Base-by-base conservation (phyloP, 2,329 filamentous ascomycete species). In the Fusarium fujikuroi region DNA sequence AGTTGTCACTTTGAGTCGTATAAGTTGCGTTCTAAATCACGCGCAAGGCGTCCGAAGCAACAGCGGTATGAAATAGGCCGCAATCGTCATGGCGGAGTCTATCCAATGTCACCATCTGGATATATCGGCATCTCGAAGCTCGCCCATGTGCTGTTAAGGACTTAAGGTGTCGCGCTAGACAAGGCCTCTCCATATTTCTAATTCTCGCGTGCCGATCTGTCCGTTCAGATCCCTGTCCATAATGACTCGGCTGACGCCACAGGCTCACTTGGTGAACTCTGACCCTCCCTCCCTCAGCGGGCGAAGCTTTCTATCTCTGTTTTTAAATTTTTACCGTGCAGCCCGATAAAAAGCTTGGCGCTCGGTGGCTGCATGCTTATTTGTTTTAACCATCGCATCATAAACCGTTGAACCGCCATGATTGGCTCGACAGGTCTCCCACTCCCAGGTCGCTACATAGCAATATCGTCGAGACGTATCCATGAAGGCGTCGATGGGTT, bases 341-440 rank as follows among this genome's bases (percentile, higher is more conserved):
- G 76, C 71, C 74, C 66, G 67, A 67, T 28, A 47, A 67, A 77
- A 77, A 78, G 76, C 76, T 77, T 77, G 76, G 76, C 76, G 32
- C 52, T 77, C 73, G 44, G 73, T 73, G 76, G 76, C 76, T 76
- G 76, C 71, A 76, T 77, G 76, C 76, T 77, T 77, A 77, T 77
- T 71, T 66, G 32, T 68, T 28, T 69, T 49, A 40, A 44, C 37
- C 42, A 54, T 70, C 32, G 36, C 69, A 49, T 59, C 65, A 66
- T 72, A 66, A 69, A 72, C 56, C 60, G 60, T 63, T 42, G 25
- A 34, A 23, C 21, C 28, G 18, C 9, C 18, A 15, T 73, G 65
- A 73, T 73, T 73, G 61, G 61, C 47, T 58, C 30, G 21, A 16
- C 32, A 21, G n/a, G 21, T 19, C 44, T 47, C 44, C 44, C 25